Base-by-base conservation (phyloP, 2,329 filamentous ascomycete genomes). In the Paecilomyces formosus region DNA sequence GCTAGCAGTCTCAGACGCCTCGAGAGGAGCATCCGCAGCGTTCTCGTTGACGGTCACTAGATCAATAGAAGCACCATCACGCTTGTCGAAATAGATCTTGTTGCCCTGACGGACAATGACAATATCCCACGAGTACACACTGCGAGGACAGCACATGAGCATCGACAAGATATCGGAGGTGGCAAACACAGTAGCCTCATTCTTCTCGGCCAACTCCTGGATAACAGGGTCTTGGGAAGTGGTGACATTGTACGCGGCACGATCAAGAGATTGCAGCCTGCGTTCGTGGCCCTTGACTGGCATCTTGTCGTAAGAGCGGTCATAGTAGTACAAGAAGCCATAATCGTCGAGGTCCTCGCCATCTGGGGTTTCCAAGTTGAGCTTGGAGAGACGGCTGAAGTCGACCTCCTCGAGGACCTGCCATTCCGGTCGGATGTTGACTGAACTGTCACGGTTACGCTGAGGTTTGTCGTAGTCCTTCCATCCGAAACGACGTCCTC, bases 1-100 rank as follows among this genome's bases (percentile, higher is more conserved):
- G 63, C 69, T 72, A 18, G 75, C 71, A 55, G 73, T 66, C 71
- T 97, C 93, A 58, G 90, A 87, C 28, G 89, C 86, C 75, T 99
- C 94, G 56, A 97, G 84, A 39, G 94, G 94, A 26, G 93, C 91
- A 75, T 99, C 94, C 61, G 89, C 89, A 9, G 94, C 94, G 77
- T 99, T 99, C 81, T 99, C 94, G 78, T 99, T 99, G 76, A 99
- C 94, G 0, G 93, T 97, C 62, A 97, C 92, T 85, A 97, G 91
- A 78, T 99, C 94, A 55, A 99, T 85, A 59, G 89, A 90, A 60
- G 92, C 92, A 70, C 92, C 93, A 62, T 97, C 92, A 65, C 94
- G 90, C 87, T 99, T 99, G 84, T 99, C 94, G 65, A 99, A 87
- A 86, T 92, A 99, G 77, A 99, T 87, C 85, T 97, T 97, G 85